phyloP scores from a whole-genome alignment of 2,329 filamentous ascomycete genomes.

The Calonectria naviculata region DNA sequence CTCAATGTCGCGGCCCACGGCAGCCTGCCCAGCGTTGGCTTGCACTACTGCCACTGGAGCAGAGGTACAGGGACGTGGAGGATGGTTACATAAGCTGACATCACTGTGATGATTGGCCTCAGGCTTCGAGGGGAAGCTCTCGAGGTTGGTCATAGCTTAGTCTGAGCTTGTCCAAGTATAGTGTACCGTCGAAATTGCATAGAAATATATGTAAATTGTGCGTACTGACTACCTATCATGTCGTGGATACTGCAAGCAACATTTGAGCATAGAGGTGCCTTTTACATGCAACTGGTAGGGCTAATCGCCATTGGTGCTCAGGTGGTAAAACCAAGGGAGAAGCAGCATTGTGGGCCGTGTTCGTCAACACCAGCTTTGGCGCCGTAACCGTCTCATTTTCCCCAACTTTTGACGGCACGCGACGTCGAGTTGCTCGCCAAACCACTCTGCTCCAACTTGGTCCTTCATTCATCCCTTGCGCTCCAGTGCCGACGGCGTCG shows the following conservation, averaged over 20 bases:
- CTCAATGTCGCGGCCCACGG: slow-evolving; percentile 49
- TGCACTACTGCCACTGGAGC: slow-evolving; percentile 16
- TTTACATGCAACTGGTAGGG: not conserved
- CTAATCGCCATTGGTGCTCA: slow-evolving; percentile 1
- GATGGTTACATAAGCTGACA: slow-evolving; percentile 44
- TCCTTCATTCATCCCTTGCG: not conserved
- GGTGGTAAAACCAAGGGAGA: slow-evolving; percentile 1
- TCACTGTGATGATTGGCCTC: slow-evolving; percentile 44
- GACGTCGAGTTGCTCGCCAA: slow-evolving; percentile 3
- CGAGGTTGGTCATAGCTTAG: slow-evolving; percentile 5
- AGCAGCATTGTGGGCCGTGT: slow-evolving; percentile 10
- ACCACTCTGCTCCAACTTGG: not conserved
- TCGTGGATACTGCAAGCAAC: not conserved
- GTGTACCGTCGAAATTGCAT: not conserved
- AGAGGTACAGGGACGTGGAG: slow-evolving; percentile 3
- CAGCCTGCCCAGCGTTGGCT: slow-evolving; percentile 45
- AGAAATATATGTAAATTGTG: rapidly evolving
- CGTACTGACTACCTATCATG: slow-evolving; percentile 24
- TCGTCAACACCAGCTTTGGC: slow-evolving; percentile 5
- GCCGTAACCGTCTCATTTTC: slow-evolving; percentile 13
- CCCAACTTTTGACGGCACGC: slow-evolving; percentile 23
- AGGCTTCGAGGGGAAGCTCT: slow-evolving; percentile 12
- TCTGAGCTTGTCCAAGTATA: not conserved
- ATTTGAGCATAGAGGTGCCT: slow-evolving; percentile 5
- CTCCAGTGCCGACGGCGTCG: not conserved